Evolutionary conservation across 305 asterid species (phyloP).

Genomic region (Fraxinus latifolia): DNA sequence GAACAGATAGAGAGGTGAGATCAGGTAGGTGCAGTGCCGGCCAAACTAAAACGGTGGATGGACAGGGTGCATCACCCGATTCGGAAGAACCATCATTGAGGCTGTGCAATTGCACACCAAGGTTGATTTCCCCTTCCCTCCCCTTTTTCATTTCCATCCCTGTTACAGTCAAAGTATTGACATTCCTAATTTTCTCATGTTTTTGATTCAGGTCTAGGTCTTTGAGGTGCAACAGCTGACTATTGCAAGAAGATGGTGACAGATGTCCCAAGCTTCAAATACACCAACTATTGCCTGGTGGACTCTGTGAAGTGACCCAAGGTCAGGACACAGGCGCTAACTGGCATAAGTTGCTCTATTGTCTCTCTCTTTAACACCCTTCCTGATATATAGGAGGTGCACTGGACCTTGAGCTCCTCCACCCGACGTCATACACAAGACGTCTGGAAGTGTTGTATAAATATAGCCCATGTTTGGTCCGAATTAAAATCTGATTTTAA

Average conservation of each 20-base stretch:
- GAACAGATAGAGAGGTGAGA: not conserved
- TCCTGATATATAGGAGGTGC: not conserved
- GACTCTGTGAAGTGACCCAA: not conserved
- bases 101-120: not conserved
- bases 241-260: not conserved
- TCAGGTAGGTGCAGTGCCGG: not conserved
- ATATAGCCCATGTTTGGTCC: too few relatives aligned
- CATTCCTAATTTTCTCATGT: not conserved
- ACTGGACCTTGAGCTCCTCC: not conserved
- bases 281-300: not conserved
- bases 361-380: not conserved
- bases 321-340: not conserved
- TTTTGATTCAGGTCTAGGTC: not conserved
- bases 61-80: not conserved
- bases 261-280: not conserved
- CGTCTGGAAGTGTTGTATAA: not conserved
- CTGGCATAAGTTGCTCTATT: not conserved
- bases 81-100: not conserved
- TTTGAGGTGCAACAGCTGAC: not conserved
- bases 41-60: not conserved
- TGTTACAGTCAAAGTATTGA: not conserved
- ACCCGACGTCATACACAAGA: not conserved
- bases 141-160: not conserved
- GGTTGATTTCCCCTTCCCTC: not conserved
- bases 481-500: too few relatives aligned